Conservation (phyloP, 1,284 basidiomycete species). For the Austropuccinia psidii region DNA sequence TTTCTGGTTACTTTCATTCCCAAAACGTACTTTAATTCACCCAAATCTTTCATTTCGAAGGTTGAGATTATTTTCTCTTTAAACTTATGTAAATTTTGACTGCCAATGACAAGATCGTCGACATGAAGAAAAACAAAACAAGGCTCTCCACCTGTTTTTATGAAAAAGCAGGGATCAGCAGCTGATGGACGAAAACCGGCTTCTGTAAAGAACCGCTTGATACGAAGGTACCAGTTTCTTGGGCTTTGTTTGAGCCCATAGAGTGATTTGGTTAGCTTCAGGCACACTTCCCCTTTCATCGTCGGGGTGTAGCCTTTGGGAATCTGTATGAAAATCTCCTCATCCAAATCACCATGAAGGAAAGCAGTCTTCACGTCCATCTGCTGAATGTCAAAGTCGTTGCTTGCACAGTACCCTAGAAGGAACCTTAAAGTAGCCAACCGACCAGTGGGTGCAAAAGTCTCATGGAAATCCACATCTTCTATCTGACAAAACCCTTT, state of each 20-base stretch:
- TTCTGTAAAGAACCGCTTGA: not conserved
- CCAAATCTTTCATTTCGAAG: slow-evolving; percentile 3
- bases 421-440: not conserved
- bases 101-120: not conserved
- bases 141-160: not conserved
- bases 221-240: not conserved
- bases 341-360: not conserved
- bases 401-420: not conserved
- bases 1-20: slow-evolving; percentile 1
- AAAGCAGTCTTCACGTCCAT: slow-evolving; percentile 1
- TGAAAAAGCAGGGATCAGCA: not conserved
- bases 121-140: slow-evolving; percentile 9
- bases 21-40: not conserved
- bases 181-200: not conserved
- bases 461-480: not conserved
- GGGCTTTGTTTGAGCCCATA: slow-evolving; percentile 12
- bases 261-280: not conserved
- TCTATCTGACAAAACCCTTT: not conserved
- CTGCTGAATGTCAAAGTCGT: not conserved
- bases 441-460: slow-evolving; percentile 5
- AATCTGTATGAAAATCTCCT: not conserved
- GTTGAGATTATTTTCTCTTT: not conserved
- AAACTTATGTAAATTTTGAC: not conserved
- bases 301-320: not conserved
- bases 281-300: not conserved